phyloP scores from a whole-genome alignment of 768 basidiomycete genomes.

The Termitomyces sp. region DNA sequence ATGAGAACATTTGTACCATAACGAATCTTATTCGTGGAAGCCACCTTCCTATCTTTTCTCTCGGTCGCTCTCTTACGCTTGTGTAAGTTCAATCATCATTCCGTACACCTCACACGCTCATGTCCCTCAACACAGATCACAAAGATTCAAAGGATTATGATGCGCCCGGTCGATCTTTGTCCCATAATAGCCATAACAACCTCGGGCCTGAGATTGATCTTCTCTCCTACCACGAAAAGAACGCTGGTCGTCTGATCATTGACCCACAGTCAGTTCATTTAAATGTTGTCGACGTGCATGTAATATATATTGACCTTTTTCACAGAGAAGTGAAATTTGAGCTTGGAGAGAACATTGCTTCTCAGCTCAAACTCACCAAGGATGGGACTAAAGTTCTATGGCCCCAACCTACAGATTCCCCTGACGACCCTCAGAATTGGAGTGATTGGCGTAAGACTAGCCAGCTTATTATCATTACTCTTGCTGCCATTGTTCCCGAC shows the following conservation, averaged over 20 bases:
- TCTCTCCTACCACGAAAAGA: slow-evolving; percentile 43
- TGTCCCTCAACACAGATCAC: slow-evolving; percentile 21
- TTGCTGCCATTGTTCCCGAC: slow-evolving; percentile 63
- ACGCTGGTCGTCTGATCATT: slow-evolving; percentile 54
- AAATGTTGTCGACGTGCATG: neutral
- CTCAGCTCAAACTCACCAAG: slow-evolving; percentile 47
- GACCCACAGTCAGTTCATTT: slow-evolving; percentile 49
- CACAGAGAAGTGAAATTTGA: slow-evolving; percentile 57
- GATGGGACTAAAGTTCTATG: slow-evolving; percentile 60
- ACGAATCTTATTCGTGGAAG: neutral
- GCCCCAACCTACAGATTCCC: slow-evolving; percentile 62
- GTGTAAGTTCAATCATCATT: neutral
- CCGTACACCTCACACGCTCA: slow-evolving; percentile 9
- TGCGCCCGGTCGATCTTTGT: slow-evolving; percentile 12
- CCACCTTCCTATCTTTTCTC: neutral
- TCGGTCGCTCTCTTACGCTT: too few species aligned
- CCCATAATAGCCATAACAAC: slow-evolving; percentile 8
- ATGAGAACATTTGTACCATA: neutral
- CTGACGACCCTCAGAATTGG: slow-evolving; percentile 66
- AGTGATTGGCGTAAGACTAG: slow-evolving; percentile 43
- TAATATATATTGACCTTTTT: neutral
- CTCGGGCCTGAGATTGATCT: slow-evolving; percentile 27
- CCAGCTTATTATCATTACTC: slow-evolving; percentile 53
- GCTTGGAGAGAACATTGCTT: slow-evolving; percentile 51
- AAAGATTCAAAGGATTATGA: slow-evolving; percentile 15